Conservation (phyloP, 139 green algal genomes). For the Nannochloris sp. region DNA sequence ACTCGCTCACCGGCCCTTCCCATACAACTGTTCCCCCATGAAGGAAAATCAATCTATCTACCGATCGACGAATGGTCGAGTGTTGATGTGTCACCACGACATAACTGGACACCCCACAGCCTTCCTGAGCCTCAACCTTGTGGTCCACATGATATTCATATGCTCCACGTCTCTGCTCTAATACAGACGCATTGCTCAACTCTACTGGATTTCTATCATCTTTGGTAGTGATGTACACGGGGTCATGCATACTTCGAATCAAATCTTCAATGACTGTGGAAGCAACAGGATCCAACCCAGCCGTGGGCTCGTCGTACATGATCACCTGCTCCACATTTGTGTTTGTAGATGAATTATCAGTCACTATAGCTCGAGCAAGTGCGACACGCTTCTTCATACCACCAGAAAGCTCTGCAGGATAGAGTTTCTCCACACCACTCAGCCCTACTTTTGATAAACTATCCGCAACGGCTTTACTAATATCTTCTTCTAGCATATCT, state of each 20-base stretch:
- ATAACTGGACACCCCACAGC: constrained; percentile 74
- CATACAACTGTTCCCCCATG: constrained; percentile 91
- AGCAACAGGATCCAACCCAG: constrained; percentile 93
- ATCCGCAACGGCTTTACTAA: constrained; percentile 62
- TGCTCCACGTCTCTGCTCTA: too few species aligned
- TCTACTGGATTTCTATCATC: constrained; percentile 1
- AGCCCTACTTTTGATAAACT: constrained; percentile 84
- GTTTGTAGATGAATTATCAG: neutral
- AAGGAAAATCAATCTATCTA: constrained; percentile 95
- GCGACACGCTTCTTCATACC: constrained; percentile 99
- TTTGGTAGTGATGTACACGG: neutral
- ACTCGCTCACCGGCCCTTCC: constrained; percentile 82
- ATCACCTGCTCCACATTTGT: constrained; percentile 59
- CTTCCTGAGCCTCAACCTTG: neutral
- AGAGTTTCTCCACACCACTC: constrained; percentile 76
- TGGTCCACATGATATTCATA: neutral
- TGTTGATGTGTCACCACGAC: constrained; percentile 99
- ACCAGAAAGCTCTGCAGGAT: constrained; percentile 86
- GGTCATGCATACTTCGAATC: constrained; percentile 76
- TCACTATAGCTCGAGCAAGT: constrained; percentile 78
- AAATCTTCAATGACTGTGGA: constrained; percentile 96
- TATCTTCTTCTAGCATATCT: constrained; percentile 48
- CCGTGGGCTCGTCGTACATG: constrained; percentile 99
- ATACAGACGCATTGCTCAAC: neutral
- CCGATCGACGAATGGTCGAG: constrained; percentile 85